Base-by-base conservation (phyloP, 345 rosid species). In the Eutrema heterophyllum region DNA sequence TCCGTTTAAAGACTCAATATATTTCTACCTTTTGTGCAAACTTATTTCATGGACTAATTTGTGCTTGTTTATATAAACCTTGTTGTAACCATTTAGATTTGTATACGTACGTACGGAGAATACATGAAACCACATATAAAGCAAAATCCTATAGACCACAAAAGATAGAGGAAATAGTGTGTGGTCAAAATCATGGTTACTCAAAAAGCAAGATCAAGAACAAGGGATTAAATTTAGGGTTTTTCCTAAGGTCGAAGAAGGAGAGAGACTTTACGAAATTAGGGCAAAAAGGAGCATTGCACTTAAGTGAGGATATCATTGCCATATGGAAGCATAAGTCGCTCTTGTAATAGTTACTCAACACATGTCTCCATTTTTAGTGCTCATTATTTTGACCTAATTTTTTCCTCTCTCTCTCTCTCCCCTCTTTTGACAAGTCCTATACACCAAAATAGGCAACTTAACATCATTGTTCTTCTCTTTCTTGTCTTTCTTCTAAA, bases 301-400 rank as follows among this genome's bases (percentile, higher is more conserved):
- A 63, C 71, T 80, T 80, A 44, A 44, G 70, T 50, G 10, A 56
- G 39, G 79, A 66, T 49, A 70, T 39, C 53, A 56, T 63, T 76
- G 36, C 80, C 66, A 70, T 70, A 60, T 69, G 10, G 16, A 76
- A 68, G 79, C 79, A 76, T 76, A 69, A 76, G 79, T 76, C 79
- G 79, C 80, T 70, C 75, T 76, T 76, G 75, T 69, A 76, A 70
- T 76, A 70, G 75, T 76, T 76, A 76, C 75, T 70, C 75, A 76
- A 63, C 80, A 76, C 71, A 76, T 76, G 75, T 70, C 80, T 70
- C 75, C 60, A 63, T 56, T 76, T 70, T 64, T 70, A 70, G 67
- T 70, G 71, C 70, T 55, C 78, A 59, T 60, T 53, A 40, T 36
- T 30, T 68, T 75, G 46, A 75, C 70, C 70, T 68, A 50, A 59